phyloP scores from a whole-genome alignment of 495 filamentous ascomycete species.

The Penicillium samsonianum region DNA sequence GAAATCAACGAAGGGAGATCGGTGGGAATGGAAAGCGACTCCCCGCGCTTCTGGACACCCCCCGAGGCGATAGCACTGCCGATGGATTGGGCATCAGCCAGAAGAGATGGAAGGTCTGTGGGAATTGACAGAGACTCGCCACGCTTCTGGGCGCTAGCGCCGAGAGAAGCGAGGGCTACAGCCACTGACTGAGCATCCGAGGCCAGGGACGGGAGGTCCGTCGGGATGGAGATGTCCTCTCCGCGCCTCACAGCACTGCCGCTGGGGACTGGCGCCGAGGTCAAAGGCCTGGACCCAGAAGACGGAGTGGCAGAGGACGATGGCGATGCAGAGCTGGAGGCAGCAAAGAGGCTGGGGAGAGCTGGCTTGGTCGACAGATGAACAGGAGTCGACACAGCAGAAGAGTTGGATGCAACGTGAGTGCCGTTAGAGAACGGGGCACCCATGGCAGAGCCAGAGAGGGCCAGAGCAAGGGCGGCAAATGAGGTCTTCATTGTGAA shows the following conservation, averaged over 20 bases:
- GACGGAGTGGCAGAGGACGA: conserved; percentile 6
- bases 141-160: conserved; percentile 16
- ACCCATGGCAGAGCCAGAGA: conserved; percentile 22
- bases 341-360: conserved; percentile 11
- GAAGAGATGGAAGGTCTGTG: conserved; percentile 13
- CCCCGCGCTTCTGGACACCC: conserved; percentile 16
- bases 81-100: conserved; percentile 13
- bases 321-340: conserved; percentile 6
- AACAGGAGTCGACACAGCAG: conserved; percentile 8
- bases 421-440: conserved; percentile 22
- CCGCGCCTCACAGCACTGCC: not conserved
- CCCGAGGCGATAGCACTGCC: conserved; percentile 7
- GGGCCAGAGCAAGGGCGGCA: conserved; percentile 19
- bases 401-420: conserved; percentile 3
- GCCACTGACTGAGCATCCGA: conserved; percentile 10
- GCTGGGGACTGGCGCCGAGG: not conserved
- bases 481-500: conserved; percentile 26
- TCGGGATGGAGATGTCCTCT: conserved; percentile 7
- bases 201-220: conserved; percentile 9
- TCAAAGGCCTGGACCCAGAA: conserved; percentile 8
- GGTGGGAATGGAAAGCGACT: conserved; percentile 19
- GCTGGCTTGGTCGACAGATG: conserved; percentile 7
- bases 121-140: conserved; percentile 2
- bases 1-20: conserved; percentile 17
- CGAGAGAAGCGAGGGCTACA: conserved; percentile 9